Conservation (phyloP, 495 filamentous ascomycete genomes). For the Aspergillus taichungensis region DNA sequence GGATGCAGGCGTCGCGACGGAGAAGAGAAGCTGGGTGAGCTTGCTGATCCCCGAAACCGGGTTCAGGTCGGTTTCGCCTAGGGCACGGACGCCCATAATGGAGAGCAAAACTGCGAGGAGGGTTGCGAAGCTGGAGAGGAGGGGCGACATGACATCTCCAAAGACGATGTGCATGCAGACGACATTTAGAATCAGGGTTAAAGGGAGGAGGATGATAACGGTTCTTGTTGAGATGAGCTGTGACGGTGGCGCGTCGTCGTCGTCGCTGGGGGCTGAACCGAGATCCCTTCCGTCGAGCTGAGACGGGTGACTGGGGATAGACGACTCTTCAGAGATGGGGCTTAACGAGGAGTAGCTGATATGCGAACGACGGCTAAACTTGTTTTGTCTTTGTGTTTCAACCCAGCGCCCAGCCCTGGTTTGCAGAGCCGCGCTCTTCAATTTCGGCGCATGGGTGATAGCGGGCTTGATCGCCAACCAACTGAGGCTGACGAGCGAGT, state of each 20-base stretch:
- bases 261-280: conserved; percentile 20
- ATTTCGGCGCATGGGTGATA: conserved; percentile 31
- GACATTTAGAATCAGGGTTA: conserved; percentile 74
- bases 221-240: conserved; percentile 69
- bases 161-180: conserved; percentile 73
- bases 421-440: conserved; percentile 20
- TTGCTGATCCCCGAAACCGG: conserved; percentile 96
- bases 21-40: conserved; percentile 90
- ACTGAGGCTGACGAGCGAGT: conserved; percentile 79
- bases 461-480: conserved; percentile 64
- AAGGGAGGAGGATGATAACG: conserved; percentile 62
- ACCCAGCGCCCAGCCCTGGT: conserved; percentile 22
- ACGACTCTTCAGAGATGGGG: conserved; percentile 17
- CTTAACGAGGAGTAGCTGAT: conserved; percentile 35
- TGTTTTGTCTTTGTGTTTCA: conserved; percentile 4
- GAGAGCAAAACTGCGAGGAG: conserved; percentile 80
- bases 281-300: conserved; percentile 1
- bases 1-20: conserved; percentile 70
- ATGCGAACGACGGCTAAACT: conserved; percentile 16
- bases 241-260: conserved; percentile 70
- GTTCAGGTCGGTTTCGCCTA: conserved; percentile 95
- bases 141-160: conserved; percentile 47
- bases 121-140: conserved; percentile 73
- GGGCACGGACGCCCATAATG: conserved; percentile 90
- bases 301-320: conserved; percentile 1